Evolutionary conservation across 2,329 filamentous ascomycete species (phyloP).

Genomic region (Rutstroemia sp.): DNA sequence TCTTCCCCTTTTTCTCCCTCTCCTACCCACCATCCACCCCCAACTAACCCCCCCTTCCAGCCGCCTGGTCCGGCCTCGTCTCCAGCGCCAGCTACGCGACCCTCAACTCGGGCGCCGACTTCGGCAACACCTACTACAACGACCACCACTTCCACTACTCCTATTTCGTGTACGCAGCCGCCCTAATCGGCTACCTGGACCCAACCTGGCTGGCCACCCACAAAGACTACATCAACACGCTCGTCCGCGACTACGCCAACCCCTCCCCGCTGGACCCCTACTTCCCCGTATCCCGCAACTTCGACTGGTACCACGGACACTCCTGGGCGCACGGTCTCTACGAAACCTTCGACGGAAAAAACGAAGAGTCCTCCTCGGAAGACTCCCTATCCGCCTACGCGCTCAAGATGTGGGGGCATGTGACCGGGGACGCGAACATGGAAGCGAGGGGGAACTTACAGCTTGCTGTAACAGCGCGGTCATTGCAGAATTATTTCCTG

Average conservation of each 20-base stretch:
- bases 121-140: conserved; percentile 84
- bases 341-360: conserved; percentile 65
- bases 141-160: conserved; percentile 73
- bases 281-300: conserved; percentile 76
- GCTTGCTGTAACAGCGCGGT: conserved; percentile 68
- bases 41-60: not conserved
- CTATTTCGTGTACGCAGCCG: conserved; percentile 83
- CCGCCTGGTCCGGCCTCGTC: conserved; percentile 72
- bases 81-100: conserved; percentile 67
- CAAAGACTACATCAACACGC: conserved; percentile 70
- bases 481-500: conserved; percentile 75
- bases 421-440: conserved; percentile 68
- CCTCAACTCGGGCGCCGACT: conserved; percentile 66
- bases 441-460: conserved; percentile 74
- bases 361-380: conserved; percentile 84
- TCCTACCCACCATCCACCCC: too few relatives aligned
- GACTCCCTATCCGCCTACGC: conserved; percentile 78
- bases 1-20: too few relatives aligned
- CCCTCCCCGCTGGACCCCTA: conserved; percentile 60
- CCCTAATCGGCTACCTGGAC: conserved; percentile 75
- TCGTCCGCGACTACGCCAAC: conserved; percentile 80
- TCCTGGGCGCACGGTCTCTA: conserved; percentile 83
- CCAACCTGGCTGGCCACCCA: conserved; percentile 66
- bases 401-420: conserved; percentile 87
- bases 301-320: conserved; percentile 89